Conservation (phyloP, 2,329 filamentous ascomycete species). For the Diaporthe amygdali region DNA sequence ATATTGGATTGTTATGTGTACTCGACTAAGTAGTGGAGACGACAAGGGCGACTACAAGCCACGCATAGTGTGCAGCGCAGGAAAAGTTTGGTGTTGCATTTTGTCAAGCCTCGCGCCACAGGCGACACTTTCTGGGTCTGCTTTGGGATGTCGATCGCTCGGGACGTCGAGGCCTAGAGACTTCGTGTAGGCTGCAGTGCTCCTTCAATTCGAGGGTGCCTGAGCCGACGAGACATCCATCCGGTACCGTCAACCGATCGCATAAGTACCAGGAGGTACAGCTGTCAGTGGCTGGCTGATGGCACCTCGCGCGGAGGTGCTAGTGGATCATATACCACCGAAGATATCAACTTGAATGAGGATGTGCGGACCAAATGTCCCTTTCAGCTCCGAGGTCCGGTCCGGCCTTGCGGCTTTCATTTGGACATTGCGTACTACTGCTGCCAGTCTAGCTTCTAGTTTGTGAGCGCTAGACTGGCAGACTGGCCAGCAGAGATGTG, state of each 20-base stretch:
- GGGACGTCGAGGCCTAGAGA: neutral
- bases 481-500: neutral
- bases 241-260: neutral
- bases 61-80: neutral
- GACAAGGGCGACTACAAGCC: neutral
- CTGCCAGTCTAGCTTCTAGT: neutral
- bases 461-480: neutral
- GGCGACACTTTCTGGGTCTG: neutral
- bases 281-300: slow-evolving; percentile 7
- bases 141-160: neutral
- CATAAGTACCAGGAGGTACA: neutral
- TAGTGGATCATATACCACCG: neutral
- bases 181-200: neutral
- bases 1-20: neutral
- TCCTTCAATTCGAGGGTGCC: neutral
- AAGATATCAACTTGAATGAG: neutral
- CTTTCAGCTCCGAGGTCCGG: neutral
- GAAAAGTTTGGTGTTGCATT: neutral
- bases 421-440: too few species aligned
- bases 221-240: neutral
- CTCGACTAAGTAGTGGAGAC: neutral
- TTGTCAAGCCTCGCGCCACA: slow-evolving; percentile 4
- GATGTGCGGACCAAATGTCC: neutral
- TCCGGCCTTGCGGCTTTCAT: neutral
- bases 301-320: neutral